Evolutionary conservation across 2,329 filamentous ascomycete species (phyloP).

Genomic region (Beauveria brongniartii): DNA sequence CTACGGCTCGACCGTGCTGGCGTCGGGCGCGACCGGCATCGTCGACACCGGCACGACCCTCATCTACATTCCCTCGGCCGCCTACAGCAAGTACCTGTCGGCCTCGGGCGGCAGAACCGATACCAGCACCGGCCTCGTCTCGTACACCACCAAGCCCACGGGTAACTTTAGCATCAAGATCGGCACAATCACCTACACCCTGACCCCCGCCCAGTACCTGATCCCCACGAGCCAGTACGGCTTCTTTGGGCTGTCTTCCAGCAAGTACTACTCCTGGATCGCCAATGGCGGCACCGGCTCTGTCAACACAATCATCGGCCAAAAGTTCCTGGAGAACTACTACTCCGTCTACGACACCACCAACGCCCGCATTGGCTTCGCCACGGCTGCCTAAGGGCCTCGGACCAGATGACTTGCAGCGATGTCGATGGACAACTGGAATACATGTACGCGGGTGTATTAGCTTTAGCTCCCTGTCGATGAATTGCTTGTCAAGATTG

Average conservation of each 20-base stretch:
- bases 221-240: constrained; percentile 20
- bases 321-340: constrained; percentile 24
- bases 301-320: constrained; percentile 21
- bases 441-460: background rate
- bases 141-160: constrained; percentile 20
- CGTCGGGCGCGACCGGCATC: constrained; percentile 15
- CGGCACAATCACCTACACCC: constrained; percentile 20
- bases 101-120: constrained; percentile 20
- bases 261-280: constrained; percentile 24
- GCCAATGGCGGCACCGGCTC: constrained; percentile 19
- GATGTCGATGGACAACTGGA: background rate
- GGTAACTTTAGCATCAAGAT: constrained; percentile 22
- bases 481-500: background rate
- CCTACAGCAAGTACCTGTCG: constrained; percentile 21
- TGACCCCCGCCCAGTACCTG: constrained; percentile 21
- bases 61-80: constrained; percentile 20
- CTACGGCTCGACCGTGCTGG: constrained; percentile 16
- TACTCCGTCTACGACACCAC: constrained; percentile 22
- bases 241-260: constrained; percentile 15
- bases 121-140: constrained; percentile 18
- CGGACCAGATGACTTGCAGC: background rate
- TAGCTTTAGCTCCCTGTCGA: background rate
- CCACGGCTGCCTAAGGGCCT: constrained; percentile 13
- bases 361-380: constrained; percentile 17
- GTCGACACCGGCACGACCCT: constrained; percentile 22